Evolutionary conservation across 495 filamentous ascomycete genomes (phyloP).

Genomic region (Aspergillus sparsus): DNA sequence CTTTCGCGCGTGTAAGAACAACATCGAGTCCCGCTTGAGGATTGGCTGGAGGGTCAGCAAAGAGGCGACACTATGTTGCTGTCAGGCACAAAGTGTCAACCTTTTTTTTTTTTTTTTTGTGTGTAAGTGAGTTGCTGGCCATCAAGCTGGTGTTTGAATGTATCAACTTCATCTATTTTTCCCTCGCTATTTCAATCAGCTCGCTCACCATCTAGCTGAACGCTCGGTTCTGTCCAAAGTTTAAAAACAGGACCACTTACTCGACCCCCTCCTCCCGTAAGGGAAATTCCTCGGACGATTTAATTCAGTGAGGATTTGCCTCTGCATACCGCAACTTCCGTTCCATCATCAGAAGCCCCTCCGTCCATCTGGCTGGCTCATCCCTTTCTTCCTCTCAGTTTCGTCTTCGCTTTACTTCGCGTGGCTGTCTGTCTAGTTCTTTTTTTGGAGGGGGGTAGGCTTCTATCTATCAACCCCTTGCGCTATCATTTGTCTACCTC

Average conservation of each 20-base stretch:
- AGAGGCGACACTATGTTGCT: conserved; percentile 18
- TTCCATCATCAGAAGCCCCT: conserved; percentile 18
- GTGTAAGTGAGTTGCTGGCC: conserved; percentile 3
- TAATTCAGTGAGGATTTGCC: conserved; percentile 24
- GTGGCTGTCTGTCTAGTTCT: conserved; percentile 26
- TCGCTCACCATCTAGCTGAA: conserved; percentile 1
- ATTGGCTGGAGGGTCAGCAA: conserved; percentile 22
- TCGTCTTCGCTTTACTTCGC: conserved; percentile 21
- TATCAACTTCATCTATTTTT: neutral
- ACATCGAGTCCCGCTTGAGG: conserved; percentile 25
- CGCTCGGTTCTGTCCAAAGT: conserved; percentile 7
- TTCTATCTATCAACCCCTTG: conserved; percentile 25
- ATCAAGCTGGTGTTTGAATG: conserved; percentile 5
- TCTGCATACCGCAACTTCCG: conserved; percentile 36
- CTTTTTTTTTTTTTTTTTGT: conserved; percentile 14
- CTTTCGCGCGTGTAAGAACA: conserved; percentile 23
- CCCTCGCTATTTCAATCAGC: conserved; percentile 5
- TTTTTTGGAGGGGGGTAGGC: conserved; percentile 18
- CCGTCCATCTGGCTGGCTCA: conserved; percentile 18
- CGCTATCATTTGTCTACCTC: conserved; percentile 20
- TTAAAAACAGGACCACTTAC: conserved; percentile 12
- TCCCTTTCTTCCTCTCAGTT: conserved; percentile 28
- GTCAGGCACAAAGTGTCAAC: conserved; percentile 22
- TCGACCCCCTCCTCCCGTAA: conserved; percentile 21
- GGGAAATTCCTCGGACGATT: conserved; percentile 29